Base-by-base conservation (phyloP, 2,329 filamentous ascomycete species). In the Nigrograna mackinnonii region DNA sequence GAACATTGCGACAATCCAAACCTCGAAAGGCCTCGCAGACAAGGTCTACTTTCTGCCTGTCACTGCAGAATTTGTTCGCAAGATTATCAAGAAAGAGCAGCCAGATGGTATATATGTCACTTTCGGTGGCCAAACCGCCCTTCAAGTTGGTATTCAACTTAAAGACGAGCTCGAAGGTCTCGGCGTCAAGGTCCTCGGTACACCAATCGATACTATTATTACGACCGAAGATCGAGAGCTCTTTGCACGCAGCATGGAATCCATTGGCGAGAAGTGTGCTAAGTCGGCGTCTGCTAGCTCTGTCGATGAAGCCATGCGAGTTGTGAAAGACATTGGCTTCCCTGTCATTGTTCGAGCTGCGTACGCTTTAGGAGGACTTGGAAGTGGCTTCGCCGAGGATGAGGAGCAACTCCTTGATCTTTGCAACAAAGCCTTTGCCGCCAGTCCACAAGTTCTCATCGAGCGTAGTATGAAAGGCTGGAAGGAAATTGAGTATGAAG, bases 401-500 rank as follows among this genome's bases (percentile, higher is more conserved):
- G 85, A 95, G 57, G 71, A 81, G 2, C 84, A 99, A 69, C 78
- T 97, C 32, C 74, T 87, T 22, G 89, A 92, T 2, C 86, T 97
- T 34, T 97, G 94, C 79, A 86, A 89, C 69, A 96, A 95, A 73
- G 92, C 94, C 5, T 91, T 99, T 55, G 91, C 94, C 20, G 91
- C 89, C 55, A 96, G 90, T 65, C 94, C 94, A 6, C 94, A 99
- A 68, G 89, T 99, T 6, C 81, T 99, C 41, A 95, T 99, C 59
- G 94, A 99, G 76, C 85, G 89, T 69, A 95, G 90, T 75, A 97
- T 99, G 92, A 97, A 97, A 77, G 94, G 94, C 46, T 99, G 94
- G 94, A 99, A 99, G 72, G 94, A 99, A 72, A 95, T 97, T 50
- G 94, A 99, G 71, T 99, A 97, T 66, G 94, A 99, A 71, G 94